Conservation (phyloP, 1,139 yeast species). For the Taphrina pruni region DNA sequence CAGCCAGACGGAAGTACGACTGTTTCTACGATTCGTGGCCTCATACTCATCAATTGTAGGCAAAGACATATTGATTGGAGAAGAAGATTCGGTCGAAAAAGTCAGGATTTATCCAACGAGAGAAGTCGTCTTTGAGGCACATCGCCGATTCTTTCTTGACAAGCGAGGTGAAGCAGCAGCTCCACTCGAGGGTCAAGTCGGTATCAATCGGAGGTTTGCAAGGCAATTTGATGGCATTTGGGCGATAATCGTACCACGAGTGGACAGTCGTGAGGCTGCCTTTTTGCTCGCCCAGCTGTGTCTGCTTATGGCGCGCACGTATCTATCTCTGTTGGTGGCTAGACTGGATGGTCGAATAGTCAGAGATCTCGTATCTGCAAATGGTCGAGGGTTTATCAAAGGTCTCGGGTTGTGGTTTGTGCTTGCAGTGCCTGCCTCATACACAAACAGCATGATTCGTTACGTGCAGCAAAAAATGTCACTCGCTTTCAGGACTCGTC, state of each 20-base stretch:
- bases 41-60: not conserved
- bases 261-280: slow-evolving; percentile 70
- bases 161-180: slow-evolving; percentile 51
- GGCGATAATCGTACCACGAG: slow-evolving; percentile 72
- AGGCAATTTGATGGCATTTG: slow-evolving; percentile 78
- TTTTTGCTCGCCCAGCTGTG: slow-evolving; percentile 73
- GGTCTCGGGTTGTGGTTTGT: slow-evolving; percentile 86
- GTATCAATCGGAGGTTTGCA: slow-evolving; percentile 65
- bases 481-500: slow-evolving; percentile 80
- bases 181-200: slow-evolving; percentile 51
- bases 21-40: not conserved
- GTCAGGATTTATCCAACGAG: slow-evolving; percentile 67
- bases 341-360: slow-evolving; percentile 91
- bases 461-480: slow-evolving; percentile 78
- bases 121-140: slow-evolving; percentile 69
- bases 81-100: slow-evolving; percentile 13
- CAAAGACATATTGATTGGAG: slow-evolving; percentile 18
- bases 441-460: slow-evolving; percentile 88
- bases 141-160: slow-evolving; percentile 66
- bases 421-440: slow-evolving; percentile 91
- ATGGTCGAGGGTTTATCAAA: slow-evolving; percentile 73
- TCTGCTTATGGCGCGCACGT: slow-evolving; percentile 80
- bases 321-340: slow-evolving; percentile 84
- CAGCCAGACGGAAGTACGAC: slow-evolving; percentile 16
- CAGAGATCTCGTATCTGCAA: slow-evolving; percentile 82